Evolutionary conservation across 208 protist species (phyloP).

Genomic region (Tetramitus jugosus): DNA sequence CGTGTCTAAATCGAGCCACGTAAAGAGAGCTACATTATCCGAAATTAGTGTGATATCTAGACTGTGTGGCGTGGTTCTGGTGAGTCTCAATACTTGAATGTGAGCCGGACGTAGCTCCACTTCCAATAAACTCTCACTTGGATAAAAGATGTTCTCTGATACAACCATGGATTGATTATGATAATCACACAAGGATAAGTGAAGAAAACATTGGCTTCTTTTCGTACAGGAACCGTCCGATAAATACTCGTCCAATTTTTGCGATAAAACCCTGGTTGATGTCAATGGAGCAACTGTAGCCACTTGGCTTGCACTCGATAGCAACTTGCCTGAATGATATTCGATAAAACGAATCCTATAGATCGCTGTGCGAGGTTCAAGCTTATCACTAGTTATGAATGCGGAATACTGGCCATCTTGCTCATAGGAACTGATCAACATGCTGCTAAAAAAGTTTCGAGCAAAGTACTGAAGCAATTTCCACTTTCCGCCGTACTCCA

Average conservation of each 20-base stretch:
- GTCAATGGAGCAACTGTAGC: not conserved
- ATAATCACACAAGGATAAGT: not conserved
- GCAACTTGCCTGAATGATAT: not conserved
- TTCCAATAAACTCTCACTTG: not conserved
- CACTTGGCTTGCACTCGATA: not conserved
- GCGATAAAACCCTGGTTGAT: not conserved
- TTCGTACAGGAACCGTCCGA: not conserved
- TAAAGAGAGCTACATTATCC: not conserved
- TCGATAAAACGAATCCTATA: not conserved
- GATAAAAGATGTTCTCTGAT: not conserved
- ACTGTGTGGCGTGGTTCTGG: not conserved
- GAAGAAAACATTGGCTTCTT: not conserved
- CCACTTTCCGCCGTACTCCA: conserved; percentile 24
- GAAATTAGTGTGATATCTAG: not conserved
- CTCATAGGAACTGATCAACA: not conserved
- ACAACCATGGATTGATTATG: not conserved
- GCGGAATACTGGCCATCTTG: no score
- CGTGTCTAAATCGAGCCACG: not conserved
- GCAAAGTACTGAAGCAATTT: conserved; percentile 30
- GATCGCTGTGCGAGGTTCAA: not conserved
- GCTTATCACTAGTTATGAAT: not conserved
- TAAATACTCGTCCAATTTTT: not conserved
- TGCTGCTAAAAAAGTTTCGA: conserved; percentile 6
- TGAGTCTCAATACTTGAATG: not conserved
- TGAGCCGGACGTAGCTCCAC: not conserved